Percentiles rank a stretch among this genome's conserved stretches.
Conservation (phyloP, 139 green algal species). For the Asterochloris erici region DNA sequence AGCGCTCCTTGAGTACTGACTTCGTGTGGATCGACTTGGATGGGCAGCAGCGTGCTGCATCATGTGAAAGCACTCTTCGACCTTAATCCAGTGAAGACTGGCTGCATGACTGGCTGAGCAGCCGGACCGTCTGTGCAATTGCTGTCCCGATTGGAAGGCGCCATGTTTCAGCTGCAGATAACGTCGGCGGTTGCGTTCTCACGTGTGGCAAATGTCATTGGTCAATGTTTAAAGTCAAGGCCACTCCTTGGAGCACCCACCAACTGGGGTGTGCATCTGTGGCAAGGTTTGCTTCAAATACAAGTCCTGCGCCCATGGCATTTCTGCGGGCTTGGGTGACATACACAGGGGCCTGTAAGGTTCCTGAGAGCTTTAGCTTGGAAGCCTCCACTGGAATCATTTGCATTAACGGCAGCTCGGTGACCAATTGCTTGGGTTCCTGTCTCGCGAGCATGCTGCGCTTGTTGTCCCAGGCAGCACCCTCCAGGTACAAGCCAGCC, state of each 20-base stretch:
- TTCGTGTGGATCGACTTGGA: no score
- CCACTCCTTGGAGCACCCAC: conserved; percentile 84
- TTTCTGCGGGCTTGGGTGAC: conserved; percentile 76
- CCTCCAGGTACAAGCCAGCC: conserved; percentile 79
- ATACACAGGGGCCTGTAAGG: conserved; percentile 79
- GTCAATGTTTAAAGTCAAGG: conserved; percentile 73
- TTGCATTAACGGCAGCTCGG: conserved; percentile 79
- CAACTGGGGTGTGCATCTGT: conserved; percentile 69
- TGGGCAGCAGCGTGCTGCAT: no score
- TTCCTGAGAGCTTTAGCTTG: conserved; percentile 72
- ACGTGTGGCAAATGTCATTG: not conserved
- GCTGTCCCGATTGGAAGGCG: no score
- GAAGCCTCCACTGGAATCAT: conserved; percentile 78
- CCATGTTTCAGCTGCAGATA: no score
- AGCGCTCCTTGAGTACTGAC: no score
- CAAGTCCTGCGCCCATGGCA: conserved; percentile 80
- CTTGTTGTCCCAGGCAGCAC: conserved; percentile 72
- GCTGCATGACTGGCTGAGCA: no score
- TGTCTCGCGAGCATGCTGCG: conserved; percentile 50
- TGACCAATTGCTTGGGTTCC: conserved; percentile 72
- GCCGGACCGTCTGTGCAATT: no score
- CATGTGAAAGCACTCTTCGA: no score
- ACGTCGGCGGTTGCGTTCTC: not conserved
- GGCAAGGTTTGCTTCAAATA: conserved; percentile 80
- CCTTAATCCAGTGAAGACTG: no score